phyloP scores from a whole-genome alignment of 345 rosid genomes.

The Dimocarpus longan region DNA sequence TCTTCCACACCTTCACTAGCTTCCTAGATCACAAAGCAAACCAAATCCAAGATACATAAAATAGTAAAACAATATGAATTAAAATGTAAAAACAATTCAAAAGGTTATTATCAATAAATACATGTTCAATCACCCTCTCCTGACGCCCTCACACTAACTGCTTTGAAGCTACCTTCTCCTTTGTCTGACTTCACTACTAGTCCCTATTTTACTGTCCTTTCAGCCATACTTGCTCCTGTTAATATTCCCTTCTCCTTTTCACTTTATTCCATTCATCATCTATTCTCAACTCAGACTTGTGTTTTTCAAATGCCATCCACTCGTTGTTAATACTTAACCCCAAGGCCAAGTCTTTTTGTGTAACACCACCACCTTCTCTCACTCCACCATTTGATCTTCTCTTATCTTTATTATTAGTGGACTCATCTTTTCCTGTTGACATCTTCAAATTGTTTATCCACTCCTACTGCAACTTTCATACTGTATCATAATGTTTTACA shows the following conservation, averaged over 20 bases:
- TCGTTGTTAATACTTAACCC: slow-evolving; percentile 20
- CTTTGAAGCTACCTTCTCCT: slow-evolving; percentile 54
- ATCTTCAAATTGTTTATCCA: too few species aligned
- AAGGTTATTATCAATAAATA: slow-evolving; percentile 21
- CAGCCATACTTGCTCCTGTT: too few species aligned
- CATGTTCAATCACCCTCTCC: slow-evolving; percentile 61
- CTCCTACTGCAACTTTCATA: not conserved
- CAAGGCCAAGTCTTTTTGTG: slow-evolving; percentile 22
- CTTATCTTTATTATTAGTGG: slow-evolving; percentile 18
- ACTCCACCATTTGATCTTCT: not conserved
- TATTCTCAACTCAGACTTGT: too few species aligned
- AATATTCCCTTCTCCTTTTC: not conserved
- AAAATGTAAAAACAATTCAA: slow-evolving; percentile 8
- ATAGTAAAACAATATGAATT: not conserved
- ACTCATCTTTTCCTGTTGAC: slow-evolving; percentile 7
- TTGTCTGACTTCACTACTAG: slow-evolving; percentile 50
- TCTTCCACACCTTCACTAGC: slow-evolving; percentile 60
- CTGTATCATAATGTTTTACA: not conserved
- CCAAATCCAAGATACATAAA: slow-evolving; percentile 9
- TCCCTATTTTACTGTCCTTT: slow-evolving; percentile 74
- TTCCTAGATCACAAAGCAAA: slow-evolving; percentile 52
- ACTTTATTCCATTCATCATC: too few species aligned
- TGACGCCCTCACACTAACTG: slow-evolving; percentile 23
- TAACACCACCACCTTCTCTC: not conserved
- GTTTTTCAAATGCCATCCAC: slow-evolving; percentile 71